Evolutionary conservation across 805 yeast species (phyloP).

Genomic region (Saturnispora zaruensis): DNA sequence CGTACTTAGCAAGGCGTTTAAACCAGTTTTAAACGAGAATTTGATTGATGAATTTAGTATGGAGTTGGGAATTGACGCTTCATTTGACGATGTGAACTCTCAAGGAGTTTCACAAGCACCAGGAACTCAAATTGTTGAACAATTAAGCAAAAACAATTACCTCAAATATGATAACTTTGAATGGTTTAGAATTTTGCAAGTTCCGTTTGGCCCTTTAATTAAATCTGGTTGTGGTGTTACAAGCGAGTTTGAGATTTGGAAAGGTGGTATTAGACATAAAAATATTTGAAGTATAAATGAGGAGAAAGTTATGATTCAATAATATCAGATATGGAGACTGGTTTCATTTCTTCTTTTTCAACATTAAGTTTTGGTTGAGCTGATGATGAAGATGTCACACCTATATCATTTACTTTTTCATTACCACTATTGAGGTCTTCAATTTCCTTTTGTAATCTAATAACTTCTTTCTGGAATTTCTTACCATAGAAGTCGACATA

Average conservation of each 20-base stretch:
- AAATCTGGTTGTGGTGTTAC: constrained; percentile 15
- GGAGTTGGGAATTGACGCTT: constrained; percentile 27
- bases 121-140: constrained; percentile 16
- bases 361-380: neutral
- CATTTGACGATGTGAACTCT: constrained; percentile 5
- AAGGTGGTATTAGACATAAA: constrained; percentile 28
- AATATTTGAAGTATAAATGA: neutral
- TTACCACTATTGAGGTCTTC: constrained; percentile 18
- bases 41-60: constrained; percentile 29
- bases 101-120: neutral
- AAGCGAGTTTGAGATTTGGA: constrained; percentile 29
- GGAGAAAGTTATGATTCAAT: neutral
- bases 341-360: neutral
- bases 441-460: constrained; percentile 62
- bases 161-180: constrained; percentile 27
- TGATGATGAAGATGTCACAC: neutral
- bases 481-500: constrained; percentile 89
- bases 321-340: neutral
- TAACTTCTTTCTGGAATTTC: constrained; percentile 79
- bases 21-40: constrained; percentile 31
- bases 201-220: constrained; percentile 25
- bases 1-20: constrained; percentile 34
- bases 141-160: constrained; percentile 24
- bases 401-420: neutral
- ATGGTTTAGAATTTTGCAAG: constrained; percentile 22